Evolutionary conservation across 2,329 filamentous ascomycete species (phyloP), one percentile per base, ranked within the genome.

Genomic region (Orbilia blumenaviensis): DNA sequence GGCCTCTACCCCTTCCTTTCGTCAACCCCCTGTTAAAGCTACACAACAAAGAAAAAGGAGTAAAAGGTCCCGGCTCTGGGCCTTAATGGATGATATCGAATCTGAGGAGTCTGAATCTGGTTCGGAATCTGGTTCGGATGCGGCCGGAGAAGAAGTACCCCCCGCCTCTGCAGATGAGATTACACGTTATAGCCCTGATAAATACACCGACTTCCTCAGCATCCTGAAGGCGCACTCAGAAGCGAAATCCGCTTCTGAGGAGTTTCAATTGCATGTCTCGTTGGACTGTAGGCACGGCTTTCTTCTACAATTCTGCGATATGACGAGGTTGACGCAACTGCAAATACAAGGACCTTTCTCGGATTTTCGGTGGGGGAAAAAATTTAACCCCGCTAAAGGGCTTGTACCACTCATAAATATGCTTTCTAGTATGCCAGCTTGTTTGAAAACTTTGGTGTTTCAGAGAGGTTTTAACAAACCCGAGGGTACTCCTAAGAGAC

Each of bases 211-310:
- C 7, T 23, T 56, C 21, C 32, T 66, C 9, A 16, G 2, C 7
- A 25, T 41, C n/a, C 8, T 66, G 14, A 66, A 66, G n/a, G 29
- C 21, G 1, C 42, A 56, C 27, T 66, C 62, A 14, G n/a, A 66
- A 25, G 9, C 7, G 7, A 56, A 56, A 27, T 3, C 9, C 1
- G 6, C 44, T 2, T 34, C 27, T 0, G 1, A 56, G 21, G 23
- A 38, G 4, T 66, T 66, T 12, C 16, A n/a, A 10, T 9, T 66
- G 25, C 14, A 44, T 16, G 7, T 66, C 9, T 12, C 7, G 3
- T 44, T 34, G 2, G 8, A 8, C 0, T 1, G 44, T 1, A 3
- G 4, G 0, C 9, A 29, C 14, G 23, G 1, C 7, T 10, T 1
- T 10, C 6, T 34, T 8, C 9, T 66, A 1, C 10, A 56, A 5